Conservation (phyloP, 768 basidiomycete species). For the Lactarius hengduanensis region DNA sequence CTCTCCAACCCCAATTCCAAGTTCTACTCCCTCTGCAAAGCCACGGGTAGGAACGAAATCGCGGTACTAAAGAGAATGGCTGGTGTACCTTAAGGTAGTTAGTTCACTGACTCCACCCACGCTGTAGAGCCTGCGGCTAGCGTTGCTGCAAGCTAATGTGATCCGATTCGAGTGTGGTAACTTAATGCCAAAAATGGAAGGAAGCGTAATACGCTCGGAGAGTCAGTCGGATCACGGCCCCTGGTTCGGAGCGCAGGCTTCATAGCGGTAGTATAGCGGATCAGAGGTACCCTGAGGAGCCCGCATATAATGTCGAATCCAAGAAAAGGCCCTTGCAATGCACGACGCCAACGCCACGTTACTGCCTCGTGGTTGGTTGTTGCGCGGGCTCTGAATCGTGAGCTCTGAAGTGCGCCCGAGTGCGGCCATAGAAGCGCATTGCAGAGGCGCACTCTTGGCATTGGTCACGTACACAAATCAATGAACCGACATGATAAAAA, state of each 20-base stretch:
- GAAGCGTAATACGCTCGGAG: too few species aligned
- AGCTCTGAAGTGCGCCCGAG: background rate
- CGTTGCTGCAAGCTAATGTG: too few species aligned
- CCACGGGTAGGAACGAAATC: slow-evolving; percentile 72
- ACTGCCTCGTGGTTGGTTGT: background rate
- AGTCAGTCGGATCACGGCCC: background rate
- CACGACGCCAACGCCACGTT: background rate
- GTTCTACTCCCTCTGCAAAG: slow-evolving; percentile 69
- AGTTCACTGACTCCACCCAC: too few species aligned
- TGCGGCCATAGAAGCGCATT: background rate
- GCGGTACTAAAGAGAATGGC: slow-evolving; percentile 68
- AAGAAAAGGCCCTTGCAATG: background rate
- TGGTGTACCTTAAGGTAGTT: slow-evolving; percentile 29
- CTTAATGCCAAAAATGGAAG: too few species aligned
- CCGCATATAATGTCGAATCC: background rate
- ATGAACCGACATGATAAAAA: background rate
- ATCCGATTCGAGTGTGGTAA: too few species aligned
- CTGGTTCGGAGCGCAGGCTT: background rate
- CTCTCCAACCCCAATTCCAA: slow-evolving; percentile 58
- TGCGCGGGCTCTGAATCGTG: background rate
- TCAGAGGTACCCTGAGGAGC: background rate
- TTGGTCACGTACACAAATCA: background rate
- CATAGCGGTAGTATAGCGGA: background rate
- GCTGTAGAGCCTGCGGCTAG: too few species aligned
- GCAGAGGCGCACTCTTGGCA: background rate